Evolutionary conservation across 179 eudicot genomes (phyloP).

Genomic region (Spinacia oleracea): DNA sequence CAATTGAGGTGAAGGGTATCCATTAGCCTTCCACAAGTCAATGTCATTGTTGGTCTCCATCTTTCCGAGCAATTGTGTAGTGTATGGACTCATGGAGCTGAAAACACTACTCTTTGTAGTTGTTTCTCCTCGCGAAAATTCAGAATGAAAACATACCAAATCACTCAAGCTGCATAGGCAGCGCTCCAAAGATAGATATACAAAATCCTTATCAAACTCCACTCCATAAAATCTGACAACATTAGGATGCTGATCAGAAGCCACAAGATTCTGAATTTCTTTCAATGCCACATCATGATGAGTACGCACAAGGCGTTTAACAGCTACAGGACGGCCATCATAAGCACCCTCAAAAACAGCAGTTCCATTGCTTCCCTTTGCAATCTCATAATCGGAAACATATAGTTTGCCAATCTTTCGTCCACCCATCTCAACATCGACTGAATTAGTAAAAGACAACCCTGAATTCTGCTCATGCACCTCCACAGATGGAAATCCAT

Average conservation of each 20-base stretch:
- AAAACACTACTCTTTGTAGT: conserved; percentile 17
- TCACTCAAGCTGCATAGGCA: conserved; percentile 67
- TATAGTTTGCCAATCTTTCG: conserved; percentile 61
- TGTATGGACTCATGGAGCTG: conserved; percentile 17
- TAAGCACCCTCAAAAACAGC: conserved; percentile 64
- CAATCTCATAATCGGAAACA: conserved; percentile 52
- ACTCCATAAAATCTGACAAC: conserved; percentile 73
- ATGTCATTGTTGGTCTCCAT: conserved; percentile 37
- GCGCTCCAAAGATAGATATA: conserved; percentile 65
- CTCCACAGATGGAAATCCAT: conserved; percentile 15
- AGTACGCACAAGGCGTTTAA: conserved; percentile 64
- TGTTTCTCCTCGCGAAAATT: conserved; percentile 22
- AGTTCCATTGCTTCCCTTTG: conserved; percentile 76
- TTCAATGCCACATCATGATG: conserved; percentile 67
- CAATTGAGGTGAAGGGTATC: conserved; percentile 63
- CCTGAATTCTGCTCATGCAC: conserved; percentile 22
- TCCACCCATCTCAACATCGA: conserved; percentile 31
- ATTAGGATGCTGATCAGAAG: conserved; percentile 77
- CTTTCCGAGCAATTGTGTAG: conserved; percentile 33
- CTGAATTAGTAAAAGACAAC: conserved; percentile 15
- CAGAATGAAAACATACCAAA: conserved; percentile 38
- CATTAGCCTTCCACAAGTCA: conserved; percentile 58
- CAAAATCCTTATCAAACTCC: conserved; percentile 66
- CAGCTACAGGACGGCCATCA: conserved; percentile 77
- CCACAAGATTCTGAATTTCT: conserved; percentile 76